Base-by-base conservation (phyloP, 2,329 filamentous ascomycete genomes). In the Remersonia thermophila region DNA sequence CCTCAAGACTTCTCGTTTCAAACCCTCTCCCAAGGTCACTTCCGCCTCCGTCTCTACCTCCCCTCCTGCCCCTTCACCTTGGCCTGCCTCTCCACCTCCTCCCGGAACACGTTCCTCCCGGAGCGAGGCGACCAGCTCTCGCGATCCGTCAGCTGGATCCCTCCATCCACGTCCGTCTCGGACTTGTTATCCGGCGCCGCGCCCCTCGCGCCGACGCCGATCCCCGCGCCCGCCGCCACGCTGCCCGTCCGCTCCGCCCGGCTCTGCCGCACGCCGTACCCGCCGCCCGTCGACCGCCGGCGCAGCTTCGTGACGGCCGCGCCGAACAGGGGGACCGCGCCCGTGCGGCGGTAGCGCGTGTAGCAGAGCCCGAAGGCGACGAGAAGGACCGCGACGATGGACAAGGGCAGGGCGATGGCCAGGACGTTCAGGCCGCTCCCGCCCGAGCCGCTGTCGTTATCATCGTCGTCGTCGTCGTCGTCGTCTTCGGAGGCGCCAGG, bases 81-180 rank as follows among this genome's bases (percentile, higher is more conserved):
- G 34, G 54, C 52, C 47, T 61, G 57, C 38, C 57, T 47, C 44
- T 47, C 45, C 20, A 60, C 39, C 47, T 61, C 57, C 37, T 58
- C 55, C 28, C 56, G 49, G 39, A 61, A 61, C n/a, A 58, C 51
- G 25, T 60, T 60, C 38, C 27, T 50, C 50, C 29, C 31, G 12
- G 35, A 36, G 16, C 47, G 51, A 5, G 51, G 50, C 33, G 48
- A 51, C 52, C 54, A 56, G 35, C 50, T 54, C 13, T 51, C 51
- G 8, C 52, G 44, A 36, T 55, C 49, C 17, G 50, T 53, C 14
- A 59, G 38, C 47, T 54, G 45, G 14, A 58, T 51, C 7, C 49
- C 20, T 9, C 20, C 20, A 23, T 23, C 49, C 1, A 38, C 40
- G 4, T 39, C 36, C 11, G 35, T 42, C 18, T 41, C 41, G 16